Conservation (phyloP, 2,329 filamentous ascomycete genomes). For the Penicillium expansum region DNA sequence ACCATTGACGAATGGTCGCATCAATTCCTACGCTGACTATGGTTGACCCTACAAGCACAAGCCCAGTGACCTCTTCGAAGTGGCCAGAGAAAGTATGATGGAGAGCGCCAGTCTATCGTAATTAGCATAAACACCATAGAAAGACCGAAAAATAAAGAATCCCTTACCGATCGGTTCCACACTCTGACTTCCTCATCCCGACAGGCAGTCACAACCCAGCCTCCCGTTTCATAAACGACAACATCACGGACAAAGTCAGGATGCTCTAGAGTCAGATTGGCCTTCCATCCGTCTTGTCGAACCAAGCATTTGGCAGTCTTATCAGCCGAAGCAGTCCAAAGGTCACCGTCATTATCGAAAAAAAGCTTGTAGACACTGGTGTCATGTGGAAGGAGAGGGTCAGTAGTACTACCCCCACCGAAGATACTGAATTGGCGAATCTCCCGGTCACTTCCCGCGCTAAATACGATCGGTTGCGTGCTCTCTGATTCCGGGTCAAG, state of each 20-base stretch:
- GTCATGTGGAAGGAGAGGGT: conserved; percentile 73
- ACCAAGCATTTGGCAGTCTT: conserved; percentile 80
- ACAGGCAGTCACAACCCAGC: conserved; percentile 82
- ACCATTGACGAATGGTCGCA: conserved; percentile 82
- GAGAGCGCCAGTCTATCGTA: conserved; percentile 62
- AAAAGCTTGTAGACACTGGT: conserved; percentile 81
- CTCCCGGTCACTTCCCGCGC: conserved; percentile 74
- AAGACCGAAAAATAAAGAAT: not conserved
- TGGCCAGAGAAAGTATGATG: conserved; percentile 76
- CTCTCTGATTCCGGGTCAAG: conserved; percentile 61
- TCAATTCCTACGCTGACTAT: conserved; percentile 87
- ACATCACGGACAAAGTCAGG: conserved; percentile 89
- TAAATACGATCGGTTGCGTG: conserved; percentile 60
- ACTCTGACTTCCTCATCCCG: conserved; percentile 88
- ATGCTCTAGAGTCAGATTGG: conserved; percentile 72
- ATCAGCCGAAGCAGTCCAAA: conserved; percentile 93
- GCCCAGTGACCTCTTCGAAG: conserved; percentile 85
- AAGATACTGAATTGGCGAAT: conserved; percentile 64
- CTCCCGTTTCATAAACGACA: conserved; percentile 63
- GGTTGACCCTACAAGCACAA: conserved; percentile 59
- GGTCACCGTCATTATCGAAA: conserved; percentile 69
- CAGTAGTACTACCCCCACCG: conserved; percentile 48
- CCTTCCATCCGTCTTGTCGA: conserved; percentile 64
- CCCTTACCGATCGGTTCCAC: conserved; percentile 65
- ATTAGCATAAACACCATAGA: conserved; percentile 28